phyloP scores from a whole-genome alignment of 2,329 filamentous ascomycete species.

The Grosmannia penicillata region DNA sequence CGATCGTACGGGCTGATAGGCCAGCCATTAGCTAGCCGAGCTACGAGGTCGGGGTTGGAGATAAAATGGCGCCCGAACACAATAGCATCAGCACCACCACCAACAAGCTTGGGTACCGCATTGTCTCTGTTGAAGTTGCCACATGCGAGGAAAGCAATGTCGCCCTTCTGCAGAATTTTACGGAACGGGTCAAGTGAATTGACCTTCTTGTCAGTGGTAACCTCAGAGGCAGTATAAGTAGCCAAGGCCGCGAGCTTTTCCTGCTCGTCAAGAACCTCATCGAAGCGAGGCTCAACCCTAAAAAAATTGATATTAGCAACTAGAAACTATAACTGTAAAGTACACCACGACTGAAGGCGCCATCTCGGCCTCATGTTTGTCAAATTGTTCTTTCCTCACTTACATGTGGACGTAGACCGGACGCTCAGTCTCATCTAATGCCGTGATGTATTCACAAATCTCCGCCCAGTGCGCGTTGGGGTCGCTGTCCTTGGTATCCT shows the following conservation, averaged over 20 bases:
- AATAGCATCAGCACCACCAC: conserved; percentile 14
- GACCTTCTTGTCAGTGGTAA: background rate
- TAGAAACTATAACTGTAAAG: too few species aligned
- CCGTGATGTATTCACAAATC: conserved; percentile 14
- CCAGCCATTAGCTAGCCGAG: conserved; percentile 21
- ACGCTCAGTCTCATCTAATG: background rate
- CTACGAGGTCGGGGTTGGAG: conserved; percentile 28
- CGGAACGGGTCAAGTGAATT: conserved; percentile 9
- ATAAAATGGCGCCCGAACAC: conserved; percentile 28
- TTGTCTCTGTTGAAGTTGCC: conserved; percentile 13
- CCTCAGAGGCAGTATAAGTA: conserved; percentile 28
- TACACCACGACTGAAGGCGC: too few species aligned
- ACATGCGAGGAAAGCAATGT: conserved; percentile 19
- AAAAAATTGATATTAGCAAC: background rate
- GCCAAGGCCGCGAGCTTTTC: conserved; percentile 26
- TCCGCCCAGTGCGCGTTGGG: conserved; percentile 44
- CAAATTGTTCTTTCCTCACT: too few species aligned
- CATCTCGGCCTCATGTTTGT: too few species aligned
- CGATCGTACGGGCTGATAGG: conserved; percentile 22
- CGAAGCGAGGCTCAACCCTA: conserved; percentile 9
- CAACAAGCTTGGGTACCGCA: conserved; percentile 14
- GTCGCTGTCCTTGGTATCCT: conserved; percentile 42
- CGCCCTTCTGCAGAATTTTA: conserved; percentile 31
- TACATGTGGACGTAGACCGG: conserved; percentile 7
- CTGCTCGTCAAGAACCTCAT: conserved; percentile 8